Conservation (phyloP, 768 basidiomycete genomes). For the Pholiota conissans region DNA sequence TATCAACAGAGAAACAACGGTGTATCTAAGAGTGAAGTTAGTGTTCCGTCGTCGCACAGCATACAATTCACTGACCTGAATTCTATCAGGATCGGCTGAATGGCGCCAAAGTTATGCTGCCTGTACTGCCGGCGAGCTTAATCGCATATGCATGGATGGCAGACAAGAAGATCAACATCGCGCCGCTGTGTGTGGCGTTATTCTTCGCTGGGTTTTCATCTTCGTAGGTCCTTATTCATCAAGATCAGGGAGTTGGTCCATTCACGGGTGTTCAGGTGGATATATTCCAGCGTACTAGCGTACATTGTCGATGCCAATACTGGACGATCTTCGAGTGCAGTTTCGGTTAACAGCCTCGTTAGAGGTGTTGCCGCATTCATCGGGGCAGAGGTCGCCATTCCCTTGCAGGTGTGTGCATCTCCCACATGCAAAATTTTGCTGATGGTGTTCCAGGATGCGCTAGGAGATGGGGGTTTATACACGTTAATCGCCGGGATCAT, state of each 20-base stretch:
- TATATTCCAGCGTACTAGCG: conserved; percentile 1
- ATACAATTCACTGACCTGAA: no score
- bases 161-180: conserved; percentile 5
- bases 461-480: conserved; percentile 6
- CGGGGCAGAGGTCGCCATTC: conserved; percentile 2
- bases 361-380: neutral
- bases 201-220: conserved; percentile 5
- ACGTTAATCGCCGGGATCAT: conserved; percentile 2
- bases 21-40: conserved; percentile 57
- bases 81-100: conserved; percentile 12
- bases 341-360: conserved; percentile 1
- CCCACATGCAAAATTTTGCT: neutral
- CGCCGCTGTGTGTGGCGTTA: conserved; percentile 2
- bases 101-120: conserved; percentile 8
- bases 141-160: conserved; percentile 8
- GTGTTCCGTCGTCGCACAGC: conserved; percentile 15
- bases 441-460: neutral
- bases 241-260: no score
- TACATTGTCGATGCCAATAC: conserved; percentile 4
- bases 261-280: neutral
- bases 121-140: conserved; percentile 7
- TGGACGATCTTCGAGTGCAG: conserved; percentile 2
- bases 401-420: neutral
- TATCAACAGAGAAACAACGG: conserved; percentile 35
- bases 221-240: conserved; percentile 1